These are phyloP conservation scores for Anisodus acutangulus DNA, from an alignment of 257 asterid species.

Conservation along the genomic window DNA sequence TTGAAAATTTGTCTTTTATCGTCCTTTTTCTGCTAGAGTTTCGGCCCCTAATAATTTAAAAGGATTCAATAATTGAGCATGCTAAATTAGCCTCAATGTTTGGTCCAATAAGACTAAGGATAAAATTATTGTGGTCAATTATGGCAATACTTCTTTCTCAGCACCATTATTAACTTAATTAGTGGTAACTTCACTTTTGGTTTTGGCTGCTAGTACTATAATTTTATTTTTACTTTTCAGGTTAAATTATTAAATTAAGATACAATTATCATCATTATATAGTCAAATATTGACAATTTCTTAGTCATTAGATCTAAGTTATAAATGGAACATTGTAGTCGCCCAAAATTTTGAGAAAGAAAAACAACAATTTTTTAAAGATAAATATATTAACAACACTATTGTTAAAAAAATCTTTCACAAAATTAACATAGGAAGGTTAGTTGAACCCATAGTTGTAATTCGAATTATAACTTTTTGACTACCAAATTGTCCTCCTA, in stretches of 20 bases:
- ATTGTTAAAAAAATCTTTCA: not conserved
- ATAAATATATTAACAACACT: not conserved
- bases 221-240: not conserved
- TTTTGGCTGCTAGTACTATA: not conserved
- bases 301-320: not conserved
- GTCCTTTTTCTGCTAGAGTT: not conserved
- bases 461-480: not conserved
- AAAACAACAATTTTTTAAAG: not conserved
- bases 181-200: not conserved
- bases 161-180: conserved; percentile 24
- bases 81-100: conserved; percentile 21
- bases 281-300: not conserved
- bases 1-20: not conserved
- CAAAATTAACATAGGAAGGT: not conserved
- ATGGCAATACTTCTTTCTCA: conserved; percentile 8
- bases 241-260: not conserved
- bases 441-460: not conserved
- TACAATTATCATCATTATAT: not conserved
- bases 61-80: conserved; percentile 28
- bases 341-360: too few species aligned
- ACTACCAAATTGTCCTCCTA: not conserved
- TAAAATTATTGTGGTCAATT: conserved; percentile 23
- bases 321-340: too few species aligned
- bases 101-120: conserved; percentile 11
- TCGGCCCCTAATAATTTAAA: conserved; percentile 5